Conservation (phyloP, 2,329 filamentous ascomycete genomes). For the Dichotomopilus funicola region DNA sequence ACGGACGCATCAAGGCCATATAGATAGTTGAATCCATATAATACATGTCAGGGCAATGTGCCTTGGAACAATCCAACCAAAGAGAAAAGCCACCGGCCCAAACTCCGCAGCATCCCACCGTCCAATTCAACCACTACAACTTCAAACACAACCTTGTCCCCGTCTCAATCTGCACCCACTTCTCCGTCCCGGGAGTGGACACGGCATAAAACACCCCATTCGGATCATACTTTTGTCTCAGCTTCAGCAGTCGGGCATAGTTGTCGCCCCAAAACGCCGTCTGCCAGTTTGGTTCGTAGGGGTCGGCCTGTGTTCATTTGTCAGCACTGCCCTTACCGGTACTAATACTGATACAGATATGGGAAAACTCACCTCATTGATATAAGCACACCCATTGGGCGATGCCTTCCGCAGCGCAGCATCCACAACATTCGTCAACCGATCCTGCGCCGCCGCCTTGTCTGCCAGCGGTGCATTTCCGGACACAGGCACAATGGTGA, state of each 20-base stretch:
- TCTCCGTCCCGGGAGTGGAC: conserved; percentile 39
- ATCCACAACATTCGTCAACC: conserved; percentile 33
- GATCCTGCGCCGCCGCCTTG: conserved; percentile 35
- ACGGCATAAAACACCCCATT: conserved; percentile 37
- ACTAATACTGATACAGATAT: not conserved
- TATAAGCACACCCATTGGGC: conserved; percentile 36
- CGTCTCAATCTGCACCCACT: conserved; percentile 35
- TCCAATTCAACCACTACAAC: conserved; percentile 8
- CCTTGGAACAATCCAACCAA: too few species aligned
- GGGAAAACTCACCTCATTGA: conserved; percentile 35
- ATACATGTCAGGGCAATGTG: too few species aligned
- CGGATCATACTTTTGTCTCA: conserved; percentile 41
- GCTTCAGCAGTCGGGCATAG: conserved; percentile 29
- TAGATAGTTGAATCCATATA: too few species aligned
- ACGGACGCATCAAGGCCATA: too few species aligned
- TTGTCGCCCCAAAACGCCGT: conserved; percentile 35
- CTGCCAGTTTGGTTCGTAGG: conserved; percentile 32
- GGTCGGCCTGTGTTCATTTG: conserved; percentile 20
- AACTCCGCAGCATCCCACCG: not conserved
- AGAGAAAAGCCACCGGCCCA: too few species aligned
- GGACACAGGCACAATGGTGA: conserved; percentile 29
- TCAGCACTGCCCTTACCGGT: conserved; percentile 4
- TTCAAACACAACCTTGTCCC: conserved; percentile 36
- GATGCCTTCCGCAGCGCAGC: conserved; percentile 32
- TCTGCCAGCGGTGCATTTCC: conserved; percentile 36